Base-by-base conservation (phyloP, 345 rosid genomes). In the Citrus unshiu region DNA sequence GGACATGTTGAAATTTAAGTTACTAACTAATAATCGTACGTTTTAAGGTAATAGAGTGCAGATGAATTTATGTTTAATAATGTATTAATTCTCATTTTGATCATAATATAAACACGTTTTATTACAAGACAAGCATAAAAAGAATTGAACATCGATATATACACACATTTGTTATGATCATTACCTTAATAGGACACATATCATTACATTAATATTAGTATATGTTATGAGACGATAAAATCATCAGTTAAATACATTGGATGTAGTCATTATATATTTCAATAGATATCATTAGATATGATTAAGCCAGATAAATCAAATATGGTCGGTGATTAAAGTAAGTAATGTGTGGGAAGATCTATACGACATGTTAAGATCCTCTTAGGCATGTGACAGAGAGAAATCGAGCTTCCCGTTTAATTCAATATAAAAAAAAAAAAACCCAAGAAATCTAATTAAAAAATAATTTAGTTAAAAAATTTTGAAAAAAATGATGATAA, bases 271-370 rank as follows among this genome's bases (percentile, higher is more conserved):
- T 54, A 12, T 68, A 27, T 46, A 46, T 46, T 24, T 9, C 10
- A 29, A 6, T 16, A 37, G 25, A 9, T 10, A 10, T 9, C 9
- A 54, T 54, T n/a, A 40, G 43, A 79, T 21, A 46, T 37, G 54
- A 68, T 72, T 77, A 83, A 80, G 82, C 9, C 24, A 73, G 77
- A 64, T 54, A 46, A 43, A 66, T 63, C 70, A 80, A 60, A 70
- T 16, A 62, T 82, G 86, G 88, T 85, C 84, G 90, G 88, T 78
- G 82, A 70, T 80, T 82, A 76, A 68, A 72, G 60, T 62, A 70
- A 72, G 60, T 43, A 70, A 76, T 59, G 58, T 59, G 58, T 13
- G 18, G 18, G 51, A 13, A 46, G 51, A 46, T 13, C 18, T 4
- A 46, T 46, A 3, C 4, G 4, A 13, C 51, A 46, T 2, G 51